Base-by-base conservation (phyloP, 2,329 filamentous ascomycete species). In the Plenodomus lindquistii region DNA sequence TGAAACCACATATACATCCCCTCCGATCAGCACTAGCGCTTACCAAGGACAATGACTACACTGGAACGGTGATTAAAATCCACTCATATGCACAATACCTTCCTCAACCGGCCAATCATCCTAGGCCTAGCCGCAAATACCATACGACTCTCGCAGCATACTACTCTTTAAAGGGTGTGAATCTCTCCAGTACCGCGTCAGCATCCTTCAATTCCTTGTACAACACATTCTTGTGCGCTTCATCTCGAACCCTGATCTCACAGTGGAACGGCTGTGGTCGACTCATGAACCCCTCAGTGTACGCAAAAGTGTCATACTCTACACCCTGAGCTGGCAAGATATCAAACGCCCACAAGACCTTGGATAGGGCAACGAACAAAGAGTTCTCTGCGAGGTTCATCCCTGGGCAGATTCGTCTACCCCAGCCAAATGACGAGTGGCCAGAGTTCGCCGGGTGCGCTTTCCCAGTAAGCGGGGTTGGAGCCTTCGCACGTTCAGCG, bases 231-330 rank as follows among this genome's bases (percentile, higher is more conserved):
- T 50, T 54, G 49, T 69, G 65, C 46, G 34, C 45, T 50, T 65
- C 59, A 55, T 69, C 73, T 39, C 72, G 57, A 2, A 71, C 50
- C 15, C 19, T 57, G 4, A 75, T 68, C 4, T 62, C 54, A 40
- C 71, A 73, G 46, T 64, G 59, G 43, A 74, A 73, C 40, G 57
- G 62, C 56, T 57, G 51, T 15, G 72, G 72, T 31, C 72, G 51
- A 18, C 74, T 73, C 42, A 74, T 75, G 44, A 75, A 74, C 2
- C 71, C 72, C 17, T 75, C 71, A 2, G 71, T 75, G 42, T 74
- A 75, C 13, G 63, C 67, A 52, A 74, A 72, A 11, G 63, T 71
- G 43, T 74, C 71, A 45, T 75, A 75, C 35, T 40, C 37, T n/a
- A 57, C 40, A 3, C 67, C 72, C 24, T 67, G 55, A 4, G 60